phyloP scores from a whole-genome alignment of 2,329 filamentous ascomycete species.

The Fusarium piperis region DNA sequence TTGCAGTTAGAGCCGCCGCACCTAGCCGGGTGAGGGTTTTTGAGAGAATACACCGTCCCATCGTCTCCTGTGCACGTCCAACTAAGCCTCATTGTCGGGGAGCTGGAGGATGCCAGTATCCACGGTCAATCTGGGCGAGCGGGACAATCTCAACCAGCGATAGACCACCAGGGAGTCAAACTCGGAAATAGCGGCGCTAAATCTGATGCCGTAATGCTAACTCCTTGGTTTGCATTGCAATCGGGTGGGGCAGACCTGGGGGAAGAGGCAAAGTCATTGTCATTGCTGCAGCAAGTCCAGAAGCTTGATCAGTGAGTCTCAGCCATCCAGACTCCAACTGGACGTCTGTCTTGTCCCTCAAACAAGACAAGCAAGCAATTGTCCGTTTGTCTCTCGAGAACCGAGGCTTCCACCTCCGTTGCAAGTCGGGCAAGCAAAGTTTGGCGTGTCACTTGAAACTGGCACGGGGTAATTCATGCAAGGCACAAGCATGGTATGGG shows the following conservation, averaged over 20 bases:
- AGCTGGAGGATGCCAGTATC: constrained; percentile 1
- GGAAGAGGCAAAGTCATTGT: background rate
- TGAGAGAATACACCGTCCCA: constrained; percentile 6
- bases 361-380: background rate
- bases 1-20: constrained; percentile 30
- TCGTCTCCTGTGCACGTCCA: constrained; percentile 22
- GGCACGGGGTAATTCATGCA: constrained; percentile 18
- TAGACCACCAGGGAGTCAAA: constrained; percentile 1
- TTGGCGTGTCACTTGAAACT: constrained; percentile 12
- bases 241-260: constrained; percentile 27
- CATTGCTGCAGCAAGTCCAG: background rate
- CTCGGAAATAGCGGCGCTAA: constrained; percentile 37
- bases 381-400: background rate
- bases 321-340: background rate
- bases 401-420: background rate
- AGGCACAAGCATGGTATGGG: constrained; percentile 22
- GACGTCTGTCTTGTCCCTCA: background rate
- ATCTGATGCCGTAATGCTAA: constrained; percentile 27
- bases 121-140: background rate
- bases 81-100: constrained; percentile 27
- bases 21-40: constrained; percentile 33
- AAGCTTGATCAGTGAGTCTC: background rate
- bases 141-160: constrained; percentile 7
- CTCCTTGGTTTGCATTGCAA: constrained; percentile 25
- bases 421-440: constrained; percentile 2